Evolutionary conservation across 768 basidiomycete species (phyloP).

Genomic region (Boletus patriciae): DNA sequence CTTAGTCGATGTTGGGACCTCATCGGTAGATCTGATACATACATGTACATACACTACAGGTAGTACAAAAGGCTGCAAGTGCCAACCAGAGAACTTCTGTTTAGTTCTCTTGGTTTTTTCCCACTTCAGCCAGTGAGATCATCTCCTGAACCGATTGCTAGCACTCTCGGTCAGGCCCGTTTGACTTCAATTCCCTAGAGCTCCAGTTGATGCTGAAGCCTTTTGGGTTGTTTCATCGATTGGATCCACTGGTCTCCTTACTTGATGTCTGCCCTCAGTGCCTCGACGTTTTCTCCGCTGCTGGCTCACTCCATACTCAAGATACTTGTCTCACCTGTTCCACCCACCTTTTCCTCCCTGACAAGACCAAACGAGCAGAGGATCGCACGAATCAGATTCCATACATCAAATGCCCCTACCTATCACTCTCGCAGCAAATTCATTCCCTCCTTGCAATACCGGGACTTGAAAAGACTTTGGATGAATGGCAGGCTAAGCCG

Average conservation of each 20-base stretch:
- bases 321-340: not conserved
- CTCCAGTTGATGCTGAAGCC: too few species aligned
- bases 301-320: not conserved
- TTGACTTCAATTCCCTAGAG: too few species aligned
- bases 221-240: too few species aligned
- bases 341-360: not conserved
- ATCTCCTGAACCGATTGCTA: too few species aligned
- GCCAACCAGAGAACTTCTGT: too few species aligned
- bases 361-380: not conserved
- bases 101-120: too few species aligned
- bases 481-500: not conserved
- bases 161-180: too few species aligned
- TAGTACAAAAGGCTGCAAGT: too few species aligned
- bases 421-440: not conserved
- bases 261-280: not conserved
- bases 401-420: not conserved
- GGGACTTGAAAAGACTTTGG: not conserved
- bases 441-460: not conserved
- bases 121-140: too few species aligned
- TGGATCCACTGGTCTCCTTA: not conserved
- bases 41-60: too few species aligned
- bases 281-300: not conserved
- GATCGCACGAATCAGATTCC: not conserved
- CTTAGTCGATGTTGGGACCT: too few species aligned
- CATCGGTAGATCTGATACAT: too few species aligned